Conservation (phyloP, 768 basidiomycete genomes). For the Mycena rebaudengoi region DNA sequence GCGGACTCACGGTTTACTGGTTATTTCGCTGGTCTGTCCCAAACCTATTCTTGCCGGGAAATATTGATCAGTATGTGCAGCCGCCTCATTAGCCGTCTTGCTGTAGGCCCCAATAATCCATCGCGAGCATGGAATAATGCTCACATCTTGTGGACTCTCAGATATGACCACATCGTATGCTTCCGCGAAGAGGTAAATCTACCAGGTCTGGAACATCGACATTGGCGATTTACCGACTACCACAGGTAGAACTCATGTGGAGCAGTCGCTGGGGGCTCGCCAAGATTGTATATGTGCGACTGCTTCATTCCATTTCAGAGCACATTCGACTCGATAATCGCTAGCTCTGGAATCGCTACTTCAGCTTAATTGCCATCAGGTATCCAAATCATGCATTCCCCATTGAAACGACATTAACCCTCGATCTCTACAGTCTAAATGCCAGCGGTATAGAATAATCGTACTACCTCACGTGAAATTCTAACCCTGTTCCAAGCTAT, state of each 20-base stretch:
- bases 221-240: neutral
- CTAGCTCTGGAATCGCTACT: conserved; percentile 15
- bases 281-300: conserved; percentile 4
- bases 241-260: conserved; percentile 14
- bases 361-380: conserved; percentile 15
- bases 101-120: neutral
- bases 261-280: neutral
- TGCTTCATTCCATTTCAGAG: neutral
- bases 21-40: neutral
- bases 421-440: neutral
- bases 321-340: neutral
- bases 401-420: too few species aligned
- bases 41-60: neutral
- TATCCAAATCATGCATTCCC: neutral
- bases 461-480: neutral
- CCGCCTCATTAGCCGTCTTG: neutral
- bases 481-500: neutral
- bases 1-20: conserved; percentile 9
- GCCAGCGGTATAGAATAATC: neutral
- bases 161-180: conserved; percentile 7
- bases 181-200: neutral
- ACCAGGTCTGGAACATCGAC: too few species aligned
- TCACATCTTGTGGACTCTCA: neutral
- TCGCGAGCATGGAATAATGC: too few species aligned
- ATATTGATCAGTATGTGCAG: neutral